Conservation (phyloP, 1,284 basidiomycete genomes). For the Sutorius eximius region DNA sequence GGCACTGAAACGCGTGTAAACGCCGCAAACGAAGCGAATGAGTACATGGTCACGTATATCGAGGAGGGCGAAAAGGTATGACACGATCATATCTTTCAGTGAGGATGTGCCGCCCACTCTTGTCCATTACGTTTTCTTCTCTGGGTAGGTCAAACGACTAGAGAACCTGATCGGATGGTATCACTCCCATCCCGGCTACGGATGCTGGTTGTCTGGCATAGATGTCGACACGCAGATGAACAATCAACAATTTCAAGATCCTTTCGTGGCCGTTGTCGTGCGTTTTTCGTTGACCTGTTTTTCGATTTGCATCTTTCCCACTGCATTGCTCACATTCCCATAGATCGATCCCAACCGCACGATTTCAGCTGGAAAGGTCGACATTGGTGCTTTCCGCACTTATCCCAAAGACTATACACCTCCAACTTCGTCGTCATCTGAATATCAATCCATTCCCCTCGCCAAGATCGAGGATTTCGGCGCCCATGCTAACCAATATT, state of each 20-base stretch:
- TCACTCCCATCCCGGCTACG: slow-evolving; percentile 96
- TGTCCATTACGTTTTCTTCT: background rate
- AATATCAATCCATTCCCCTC: slow-evolving; percentile 93
- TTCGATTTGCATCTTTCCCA: background rate
- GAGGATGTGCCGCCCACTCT: background rate
- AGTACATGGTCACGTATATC: slow-evolving; percentile 97
- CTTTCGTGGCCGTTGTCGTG: slow-evolving; percentile 96
- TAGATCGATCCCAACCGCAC: slow-evolving; percentile 98
- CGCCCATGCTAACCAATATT: slow-evolving; percentile 97
- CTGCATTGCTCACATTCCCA: background rate
- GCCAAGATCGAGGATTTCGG: slow-evolving; percentile 97
- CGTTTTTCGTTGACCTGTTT: slow-evolving; percentile 32
- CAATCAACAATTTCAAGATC: slow-evolving; percentile 94
- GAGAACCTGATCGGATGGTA: slow-evolving; percentile 99
- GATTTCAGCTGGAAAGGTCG: slow-evolving; percentile 95
- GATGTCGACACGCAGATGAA: slow-evolving; percentile 95
- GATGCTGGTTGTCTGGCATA: slow-evolving; percentile 96
- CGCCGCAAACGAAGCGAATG: slow-evolving; percentile 93
- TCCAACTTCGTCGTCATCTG: slow-evolving; percentile 63
- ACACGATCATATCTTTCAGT: background rate
- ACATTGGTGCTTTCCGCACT: slow-evolving; percentile 97
- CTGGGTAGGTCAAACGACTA: slow-evolving; percentile 66
- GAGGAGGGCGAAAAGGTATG: slow-evolving; percentile 74
- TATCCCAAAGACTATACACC: slow-evolving; percentile 93
- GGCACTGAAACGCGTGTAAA: slow-evolving; percentile 99